Evolutionary conservation across 1,284 basidiomycete genomes (phyloP), one percentile per base, ranked within the genome.

Genomic region (Kalmanozyma brasiliensis): DNA sequence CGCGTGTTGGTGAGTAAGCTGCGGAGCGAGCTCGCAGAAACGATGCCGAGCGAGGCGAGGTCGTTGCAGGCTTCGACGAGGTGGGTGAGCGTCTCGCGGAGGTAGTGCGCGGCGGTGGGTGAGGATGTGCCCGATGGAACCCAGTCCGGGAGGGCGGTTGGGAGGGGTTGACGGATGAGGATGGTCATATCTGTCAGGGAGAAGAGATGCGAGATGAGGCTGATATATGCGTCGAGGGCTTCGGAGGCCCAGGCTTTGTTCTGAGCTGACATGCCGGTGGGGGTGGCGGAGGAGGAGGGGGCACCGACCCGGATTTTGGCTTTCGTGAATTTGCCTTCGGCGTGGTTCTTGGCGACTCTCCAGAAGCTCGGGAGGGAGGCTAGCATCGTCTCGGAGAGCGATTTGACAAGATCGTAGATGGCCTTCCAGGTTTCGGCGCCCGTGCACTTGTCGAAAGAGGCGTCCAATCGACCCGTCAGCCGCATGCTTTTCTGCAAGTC

Each of bases 181-280:
- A 87, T 94, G 89, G 77, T 69, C 36, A 82, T 76, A 17, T 83
- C 81, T 7, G 93, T 95, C 52, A 98, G 85, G 40, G 86, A 87
- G 84, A 99, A 98, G 83, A 94, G 94, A 70, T 93, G 88, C 2
- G 93, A 94, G 26, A 98, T 84, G 9, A 91, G 86, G 4, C 89
- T 88, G 61, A 93, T 89, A 84, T 95, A 98, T 24, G 91, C 87
- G 76, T 91, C 91, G 72, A 97, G 86, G 51, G 96, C 89, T 75
- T 97, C 94, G 16, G 91, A 85, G 0, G 92, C 91, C 93, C 98
- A 97, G 2, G 89, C 89, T 22, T 89, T 87, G 78, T 91, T 92
- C 82, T 96, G 92, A 0, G 89, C 86, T 1, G 92, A 88, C 60
- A 93, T 88, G 22, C 89, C 73, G 3, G 57, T 24, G 7, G 52